phyloP scores from a whole-genome alignment of 1,139 yeast species.

The Casaregolazyma suthepensis region DNA sequence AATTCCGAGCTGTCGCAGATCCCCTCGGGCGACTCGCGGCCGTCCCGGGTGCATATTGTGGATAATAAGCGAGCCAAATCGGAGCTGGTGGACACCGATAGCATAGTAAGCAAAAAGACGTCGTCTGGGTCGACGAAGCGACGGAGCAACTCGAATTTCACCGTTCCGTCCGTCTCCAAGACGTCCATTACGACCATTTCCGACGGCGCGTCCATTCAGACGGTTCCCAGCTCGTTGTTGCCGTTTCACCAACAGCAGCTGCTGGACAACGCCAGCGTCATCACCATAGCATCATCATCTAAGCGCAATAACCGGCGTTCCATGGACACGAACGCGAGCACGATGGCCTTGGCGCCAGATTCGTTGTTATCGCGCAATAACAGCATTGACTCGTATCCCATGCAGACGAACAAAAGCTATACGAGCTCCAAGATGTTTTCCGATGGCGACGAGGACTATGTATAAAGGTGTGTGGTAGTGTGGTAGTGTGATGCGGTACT shows the following conservation, averaged over 20 bases:
- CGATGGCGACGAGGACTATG: conserved; percentile 7
- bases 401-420: conserved; percentile 15
- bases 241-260: conserved; percentile 15
- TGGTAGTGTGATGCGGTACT: not conserved
- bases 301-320: conserved; percentile 32
- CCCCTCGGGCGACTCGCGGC: conserved; percentile 9
- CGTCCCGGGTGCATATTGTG: conserved; percentile 22
- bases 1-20: conserved; percentile 9
- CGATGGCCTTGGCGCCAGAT: conserved; percentile 35
- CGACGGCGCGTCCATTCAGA: conserved; percentile 21
- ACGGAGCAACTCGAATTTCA: conserved; percentile 28
- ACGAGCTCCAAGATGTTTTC: conserved; percentile 10
- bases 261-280: conserved; percentile 33
- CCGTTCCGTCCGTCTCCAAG: conserved; percentile 28
- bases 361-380: conserved; percentile 27
- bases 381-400: conserved; percentile 21
- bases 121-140: conserved; percentile 19
- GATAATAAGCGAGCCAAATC: conserved; percentile 10
- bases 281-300: conserved; percentile 36
- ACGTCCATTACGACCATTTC: conserved; percentile 29
- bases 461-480: not conserved
- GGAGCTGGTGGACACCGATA: conserved; percentile 13
- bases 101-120: conserved; percentile 12
- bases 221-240: conserved; percentile 15
- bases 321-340: conserved; percentile 37